Evolutionary conservation across 129 eudicot species (phyloP), one percentile per base, ranked within the genome.

Genomic region (Scalesia atractyloides): DNA sequence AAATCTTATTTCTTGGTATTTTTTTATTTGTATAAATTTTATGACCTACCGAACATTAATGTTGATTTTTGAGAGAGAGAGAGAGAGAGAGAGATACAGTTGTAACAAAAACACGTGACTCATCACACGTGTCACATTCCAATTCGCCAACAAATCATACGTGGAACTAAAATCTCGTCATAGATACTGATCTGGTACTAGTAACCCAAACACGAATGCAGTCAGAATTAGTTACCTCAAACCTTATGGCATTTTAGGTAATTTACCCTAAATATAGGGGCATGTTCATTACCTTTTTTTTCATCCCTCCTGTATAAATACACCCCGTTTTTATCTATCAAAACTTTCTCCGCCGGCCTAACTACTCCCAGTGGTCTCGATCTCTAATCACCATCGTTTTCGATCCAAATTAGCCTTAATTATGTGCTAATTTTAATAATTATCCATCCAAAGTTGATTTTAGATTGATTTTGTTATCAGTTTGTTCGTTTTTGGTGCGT

Each of bases 271-370:
- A 76, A 22, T 53, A 8, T 14, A 61, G 68, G 85, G 86, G 85
- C 37, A 72, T 4, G 3, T 18, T 12, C 1, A 6, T 9, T 37
- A n/a, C 51, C 5, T 49, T 70, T 72, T 9, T 11, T 51, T 69
- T 50, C 54, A 16, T 39, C 24, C 14, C 69, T 49, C 5, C 43
- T 56, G 53, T 65, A 73, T 61, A 87, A 20, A 69, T 26, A 56
- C 69, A 53, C 14, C 63, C 57, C 57, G n/a, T 17, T 53, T 43
- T 16, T 33, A 24, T 18, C 24, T 74, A 61, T 53, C 62, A 66
- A 52, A 37, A 60, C 50, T 74, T 74, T 70, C 80, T 84, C 87
- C 87, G 93, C 93, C 93, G 84, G 84, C 87, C 86, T 65, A 54
- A 47, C 68, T 41, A 64, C 57, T 14, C 52, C 26, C 11, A 63